Evolutionary conservation across 1,284 basidiomycete genomes (phyloP).

Genomic region (Vanrija humicola): DNA sequence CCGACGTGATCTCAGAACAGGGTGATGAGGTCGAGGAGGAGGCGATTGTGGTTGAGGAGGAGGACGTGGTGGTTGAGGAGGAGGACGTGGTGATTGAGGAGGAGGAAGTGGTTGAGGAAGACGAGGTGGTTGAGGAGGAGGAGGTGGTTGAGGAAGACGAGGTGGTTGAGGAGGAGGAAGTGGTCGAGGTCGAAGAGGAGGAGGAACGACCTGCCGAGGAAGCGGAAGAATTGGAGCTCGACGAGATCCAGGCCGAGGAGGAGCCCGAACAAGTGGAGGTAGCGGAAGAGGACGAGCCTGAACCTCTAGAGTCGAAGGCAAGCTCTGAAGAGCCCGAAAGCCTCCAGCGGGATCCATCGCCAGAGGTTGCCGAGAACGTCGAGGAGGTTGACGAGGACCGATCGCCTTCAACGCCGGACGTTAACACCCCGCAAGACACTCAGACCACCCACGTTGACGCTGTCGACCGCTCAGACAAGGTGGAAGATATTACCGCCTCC

Average conservation of each 20-base stretch:
- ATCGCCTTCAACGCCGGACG: too few species aligned
- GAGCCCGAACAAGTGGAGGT: neutral
- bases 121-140: slow-evolving; percentile 5
- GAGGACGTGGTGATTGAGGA: slow-evolving; percentile 8
- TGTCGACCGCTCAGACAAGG: too few species aligned
- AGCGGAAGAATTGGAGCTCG: slow-evolving; percentile 2
- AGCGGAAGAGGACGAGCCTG: slow-evolving; percentile 6
- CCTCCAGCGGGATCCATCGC: neutral
- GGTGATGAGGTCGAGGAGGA: slow-evolving; percentile 4
- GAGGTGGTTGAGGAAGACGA: too few species aligned
- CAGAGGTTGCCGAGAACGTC: neutral
- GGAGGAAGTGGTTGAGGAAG: slow-evolving; percentile 6
- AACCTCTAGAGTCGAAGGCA: neutral
- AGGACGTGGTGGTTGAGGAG: slow-evolving; percentile 7
- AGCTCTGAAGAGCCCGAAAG: slow-evolving; percentile 1
- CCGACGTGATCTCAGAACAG: neutral
- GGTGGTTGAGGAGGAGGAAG: too few species aligned
- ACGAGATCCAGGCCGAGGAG: neutral
- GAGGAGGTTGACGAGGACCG: neutral
- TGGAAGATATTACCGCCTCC: too few species aligned
- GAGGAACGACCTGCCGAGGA: neutral
- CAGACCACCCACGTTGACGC: too few species aligned
- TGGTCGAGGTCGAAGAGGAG: too few species aligned
- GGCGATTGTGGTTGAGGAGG: slow-evolving; percentile 6
- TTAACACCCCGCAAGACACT: too few species aligned